Evolutionary conservation across 2,329 filamentous ascomycete genomes (phyloP).

Genomic region (Venturia pyrina): DNA sequence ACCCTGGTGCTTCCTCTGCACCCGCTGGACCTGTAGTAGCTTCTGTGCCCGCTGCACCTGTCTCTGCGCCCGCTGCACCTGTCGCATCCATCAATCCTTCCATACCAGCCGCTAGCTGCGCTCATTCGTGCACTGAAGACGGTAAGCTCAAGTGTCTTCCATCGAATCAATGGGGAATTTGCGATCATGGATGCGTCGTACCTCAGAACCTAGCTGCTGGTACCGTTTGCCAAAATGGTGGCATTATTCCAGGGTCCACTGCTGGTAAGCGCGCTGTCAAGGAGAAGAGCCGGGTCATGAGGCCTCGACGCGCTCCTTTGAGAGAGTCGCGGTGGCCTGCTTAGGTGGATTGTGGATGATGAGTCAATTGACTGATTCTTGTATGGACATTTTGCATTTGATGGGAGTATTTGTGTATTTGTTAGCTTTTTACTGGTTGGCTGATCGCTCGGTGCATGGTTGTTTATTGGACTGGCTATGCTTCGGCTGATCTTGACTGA

Average conservation of each 20-base stretch:
- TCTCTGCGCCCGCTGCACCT: neutral
- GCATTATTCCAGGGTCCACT: slow-evolving; percentile 19
- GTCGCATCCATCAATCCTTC: neutral
- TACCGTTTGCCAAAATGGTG: slow-evolving; percentile 33
- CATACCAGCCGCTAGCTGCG: neutral
- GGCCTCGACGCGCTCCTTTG: neutral
- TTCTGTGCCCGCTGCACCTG: neutral
- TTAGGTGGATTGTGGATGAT: neutral
- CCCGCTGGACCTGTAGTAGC: neutral
- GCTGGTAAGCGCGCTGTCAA: neutral
- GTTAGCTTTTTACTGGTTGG: neutral
- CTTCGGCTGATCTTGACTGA: neutral
- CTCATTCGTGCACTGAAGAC: neutral
- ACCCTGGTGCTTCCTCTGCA: neutral
- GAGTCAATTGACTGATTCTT: neutral
- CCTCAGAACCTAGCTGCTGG: slow-evolving; percentile 29
- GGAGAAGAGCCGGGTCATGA: neutral
- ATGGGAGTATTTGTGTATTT: neutral
- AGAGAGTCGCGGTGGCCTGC: neutral
- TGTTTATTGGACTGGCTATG: neutral
- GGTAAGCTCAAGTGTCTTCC: slow-evolving; percentile 15
- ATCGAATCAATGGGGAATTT: slow-evolving; percentile 15
- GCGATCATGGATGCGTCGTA: slow-evolving; percentile 15
- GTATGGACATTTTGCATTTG: neutral
- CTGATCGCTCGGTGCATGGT: neutral